Evolutionary conservation across 2,329 filamentous ascomycete species (phyloP), one percentile per base, ranked within the genome.

Genomic region (Sarocladiaceae sp.): DNA sequence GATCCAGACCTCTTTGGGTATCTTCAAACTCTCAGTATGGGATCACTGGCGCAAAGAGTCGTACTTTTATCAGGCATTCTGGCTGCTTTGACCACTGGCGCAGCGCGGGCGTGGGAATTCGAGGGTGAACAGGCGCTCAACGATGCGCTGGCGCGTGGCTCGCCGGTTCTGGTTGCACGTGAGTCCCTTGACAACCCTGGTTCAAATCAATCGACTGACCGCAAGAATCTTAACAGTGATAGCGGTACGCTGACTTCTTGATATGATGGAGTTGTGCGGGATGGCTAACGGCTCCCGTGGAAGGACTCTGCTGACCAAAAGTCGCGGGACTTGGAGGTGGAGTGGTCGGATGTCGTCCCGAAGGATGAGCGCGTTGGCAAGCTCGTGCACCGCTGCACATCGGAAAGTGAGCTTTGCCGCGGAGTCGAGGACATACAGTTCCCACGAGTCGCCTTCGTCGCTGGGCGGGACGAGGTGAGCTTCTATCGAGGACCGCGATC

Each of bases 141-240:
- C 13, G n/a, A 18, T 11, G 37, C 37, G n/a, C n/a, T 41, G 23
- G n/a, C 21, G 9, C 19, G n/a, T n/a, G n/a, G 11, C 24, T 15
- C 23, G 4, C 37, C 37, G 6, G 37, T 24, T 27, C n/a, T 41
- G 6, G 24, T 41, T 15, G 37, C 37, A 41, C 19, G 37, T 41
- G 37, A 27, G 37, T 41, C 4, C 29, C 21, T 12, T 11, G n/a
- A n/a, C n/a, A 19, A n/a, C n/a, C n/a, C n/a, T n/a, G n/a, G n/a
- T n/a, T n/a, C n/a, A n/a, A n/a, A n/a, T n/a, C n/a, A n/a, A n/a
- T n/a, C n/a, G n/a, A n/a, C n/a, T n/a, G n/a, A n/a, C n/a, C n/a
- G n/a, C n/a, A n/a, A n/a, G n/a, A n/a, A 9, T 29, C 26, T 9
- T 29, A 6, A 4, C 23, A 41, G 37, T 41, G 4, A 41, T 41